Base-by-base conservation (phyloP, 2,329 filamentous ascomycete species). In the Bipolaris oryzae region DNA sequence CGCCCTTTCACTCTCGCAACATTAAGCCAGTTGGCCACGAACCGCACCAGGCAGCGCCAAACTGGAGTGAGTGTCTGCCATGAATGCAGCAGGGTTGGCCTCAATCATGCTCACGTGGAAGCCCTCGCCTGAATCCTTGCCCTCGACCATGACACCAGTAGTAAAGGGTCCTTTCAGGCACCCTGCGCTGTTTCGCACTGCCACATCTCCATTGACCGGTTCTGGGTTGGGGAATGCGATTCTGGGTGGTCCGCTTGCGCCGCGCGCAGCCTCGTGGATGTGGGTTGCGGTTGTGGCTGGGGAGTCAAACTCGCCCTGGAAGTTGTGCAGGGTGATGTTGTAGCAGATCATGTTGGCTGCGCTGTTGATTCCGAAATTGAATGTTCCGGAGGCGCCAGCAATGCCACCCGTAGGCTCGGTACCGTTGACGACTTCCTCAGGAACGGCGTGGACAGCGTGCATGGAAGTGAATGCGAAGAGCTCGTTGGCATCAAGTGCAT, bases 281-380 rank as follows among this genome's bases (percentile, higher is more conserved):
- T 85, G 84, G 1, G 83, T 86, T 11, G 83, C 82, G 2, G 82
- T 84, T 25, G 67, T 68, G 35, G 84, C 84, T 0, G 79, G 78
- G 2, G 82, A 85, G 61, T 79, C 68, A 69, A 82, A 85, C 2
- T 81, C 76, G 53, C 83, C 83, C 28, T 74, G 73, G 75, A 85
- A 81, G 61, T 76, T 76, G 53, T 76, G 66, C 42, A 85, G 73
- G 33, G 77, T 82, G 70, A 85, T 84, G 74, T 84, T 81, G 70
- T 76, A 79, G 72, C 77, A 79, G 68, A 79, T 78, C 61, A 73
- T 68, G 68, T 79, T 74, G 38, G 68, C 57, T 13, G 73, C 59
- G 25, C 75, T 76, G 76, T 85, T 84, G 72, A 86, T 78, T 56
- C 81, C 82, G 64, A 80, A 82, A 67, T 80, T 77, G 77, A 81